Base-by-base conservation (phyloP, 2,329 filamentous ascomycete genomes). In the Clarireedia homoeocarpa region DNA sequence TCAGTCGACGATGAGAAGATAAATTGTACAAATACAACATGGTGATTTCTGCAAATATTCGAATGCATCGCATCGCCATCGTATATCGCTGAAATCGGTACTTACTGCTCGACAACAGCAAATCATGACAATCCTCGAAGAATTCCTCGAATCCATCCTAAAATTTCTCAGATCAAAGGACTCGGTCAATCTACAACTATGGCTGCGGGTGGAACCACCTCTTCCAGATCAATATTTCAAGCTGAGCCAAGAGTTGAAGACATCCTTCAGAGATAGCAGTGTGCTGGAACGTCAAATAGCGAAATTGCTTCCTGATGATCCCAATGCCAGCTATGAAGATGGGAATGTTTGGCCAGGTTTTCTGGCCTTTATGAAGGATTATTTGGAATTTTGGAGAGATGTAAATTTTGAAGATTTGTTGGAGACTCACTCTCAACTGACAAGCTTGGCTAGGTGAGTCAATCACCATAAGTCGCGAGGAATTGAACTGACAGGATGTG, bases 351-450 rank as follows among this genome's bases (percentile, higher is more conserved):
- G 90, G 89, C 81, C 83, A 0, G 82, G 86, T 1, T 90, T 96
- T 68, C 76, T 86, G 50, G 79, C 83, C 2, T 95, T 96, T 67
- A 82, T 95, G 70, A 86, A 83, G 64, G 83, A 89, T 50, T 96
- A 95, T 66, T 77, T 96, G 61, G 75, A 80, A 46, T 95, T 91
- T 65, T 82, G 92, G 75, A 77, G 91, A 55, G 89, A 95, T 66
- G 84, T 92, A 34, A 79, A 95, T 65, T 84, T 88, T 50, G 81
- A 84, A 12, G 85, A 95, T 66, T 73, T 94, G 42, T 73, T 92
- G 27, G 79, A 82, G 55, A 86, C 91, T 4, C 90, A 95, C 67
- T 80, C 88, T 56, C 72, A 86, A 65, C 78, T 96, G 54, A 89
- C 83, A 60, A 81, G 80, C 0, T 73, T 96, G 27, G 79, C 91